A percentile compares a stretch with the other conserved stretches of the same genome.
These are phyloP conservation scores for Ilyonectria sp. DNA, from an alignment of 2,329 filamentous ascomycete genomes.

Conservation along the genomic window DNA sequence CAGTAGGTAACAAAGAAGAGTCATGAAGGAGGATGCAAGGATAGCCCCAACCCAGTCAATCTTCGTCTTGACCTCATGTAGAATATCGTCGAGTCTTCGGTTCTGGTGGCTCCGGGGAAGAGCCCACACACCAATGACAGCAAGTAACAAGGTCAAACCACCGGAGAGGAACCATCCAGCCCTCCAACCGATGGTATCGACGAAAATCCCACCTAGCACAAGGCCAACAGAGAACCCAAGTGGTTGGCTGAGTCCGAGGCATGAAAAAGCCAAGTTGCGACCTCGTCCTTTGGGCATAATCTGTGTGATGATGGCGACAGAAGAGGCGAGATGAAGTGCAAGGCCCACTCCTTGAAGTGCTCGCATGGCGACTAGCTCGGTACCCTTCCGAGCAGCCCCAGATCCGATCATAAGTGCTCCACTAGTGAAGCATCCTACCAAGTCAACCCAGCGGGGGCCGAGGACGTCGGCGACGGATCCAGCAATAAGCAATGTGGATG, in stretches of 20 bases:
- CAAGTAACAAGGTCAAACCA: constrained; percentile 54
- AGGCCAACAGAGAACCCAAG: constrained; percentile 67
- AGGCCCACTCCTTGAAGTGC: constrained; percentile 58
- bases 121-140: constrained; percentile 54
- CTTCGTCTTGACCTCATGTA: constrained; percentile 50
- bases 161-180: constrained; percentile 61
- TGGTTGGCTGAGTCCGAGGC: constrained; percentile 61
- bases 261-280: constrained; percentile 60
- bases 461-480: constrained; percentile 57
- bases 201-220: constrained; percentile 64
- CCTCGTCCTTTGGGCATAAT: constrained; percentile 50
- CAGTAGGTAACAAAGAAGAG: constrained; percentile 67
- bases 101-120: constrained; percentile 50
- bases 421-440: constrained; percentile 52
- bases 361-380: constrained; percentile 56
- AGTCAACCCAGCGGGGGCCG: constrained; percentile 51
- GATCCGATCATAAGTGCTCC: constrained; percentile 51
- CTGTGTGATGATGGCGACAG: constrained; percentile 54
- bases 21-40: constrained; percentile 62
- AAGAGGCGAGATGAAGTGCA: constrained; percentile 54
- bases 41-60: constrained; percentile 70
- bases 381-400: constrained; percentile 49
- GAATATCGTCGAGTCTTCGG: constrained; percentile 44
- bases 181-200: constrained; percentile 64
- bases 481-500: constrained; percentile 55